Evolutionary conservation across 371 early-diverging fungal species (phyloP).

Genomic region (Apophysomyces sp.): DNA sequence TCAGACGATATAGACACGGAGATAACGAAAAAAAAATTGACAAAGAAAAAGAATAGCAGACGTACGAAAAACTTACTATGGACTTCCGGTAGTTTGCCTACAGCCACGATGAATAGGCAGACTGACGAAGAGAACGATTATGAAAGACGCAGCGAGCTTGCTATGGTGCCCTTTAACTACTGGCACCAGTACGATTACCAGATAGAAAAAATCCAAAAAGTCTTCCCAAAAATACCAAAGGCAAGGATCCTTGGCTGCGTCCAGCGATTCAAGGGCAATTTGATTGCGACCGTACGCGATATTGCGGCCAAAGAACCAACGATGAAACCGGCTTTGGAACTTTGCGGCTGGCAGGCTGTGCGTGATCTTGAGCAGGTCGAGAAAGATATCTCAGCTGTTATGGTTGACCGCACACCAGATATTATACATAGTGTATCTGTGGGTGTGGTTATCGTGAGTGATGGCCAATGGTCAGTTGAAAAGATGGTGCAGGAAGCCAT

Average conservation of each 20-base stretch:
- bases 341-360: conserved; percentile 19
- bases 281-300: conserved; percentile 12
- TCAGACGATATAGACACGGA: not conserved
- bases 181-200: conserved; percentile 41
- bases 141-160: conserved; percentile 3
- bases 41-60: conserved; percentile 12
- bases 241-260: conserved; percentile 10
- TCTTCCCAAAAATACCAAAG: conserved; percentile 13
- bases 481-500: conserved; percentile 40
- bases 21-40: conserved; percentile 10
- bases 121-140: not conserved
- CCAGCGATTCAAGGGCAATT: conserved; percentile 15
- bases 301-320: conserved; percentile 7
- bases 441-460: conserved; percentile 32
- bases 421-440: conserved; percentile 43
- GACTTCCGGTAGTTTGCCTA: conserved; percentile 8
- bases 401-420: conserved; percentile 37
- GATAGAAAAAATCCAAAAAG: conserved; percentile 7
- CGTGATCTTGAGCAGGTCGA: conserved; percentile 24
- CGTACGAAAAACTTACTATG: conserved; percentile 1
- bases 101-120: not conserved
- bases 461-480: conserved; percentile 14
- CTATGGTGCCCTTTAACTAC: conserved; percentile 29
- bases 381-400: conserved; percentile 35
- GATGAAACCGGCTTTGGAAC: conserved; percentile 14